Conservation (phyloP, 805 yeast species). For the Ogataea paradorogensis region DNA sequence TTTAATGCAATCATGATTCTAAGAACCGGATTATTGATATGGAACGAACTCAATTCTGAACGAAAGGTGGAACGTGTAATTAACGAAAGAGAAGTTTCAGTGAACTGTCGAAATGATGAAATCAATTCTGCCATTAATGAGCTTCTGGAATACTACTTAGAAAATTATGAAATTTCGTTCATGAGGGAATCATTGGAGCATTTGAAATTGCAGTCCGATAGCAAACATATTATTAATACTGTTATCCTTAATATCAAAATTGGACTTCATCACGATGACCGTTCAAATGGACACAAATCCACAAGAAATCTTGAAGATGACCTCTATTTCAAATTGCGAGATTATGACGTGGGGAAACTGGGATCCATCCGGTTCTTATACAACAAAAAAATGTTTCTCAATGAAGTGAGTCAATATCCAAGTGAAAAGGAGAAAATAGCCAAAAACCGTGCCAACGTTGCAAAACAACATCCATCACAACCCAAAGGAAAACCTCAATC, state of each 20-base stretch:
- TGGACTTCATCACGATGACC: slow-evolving; percentile 20
- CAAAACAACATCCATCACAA: not conserved
- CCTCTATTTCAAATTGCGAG: slow-evolving; percentile 29
- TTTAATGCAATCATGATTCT: slow-evolving; percentile 68
- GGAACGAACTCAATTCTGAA: slow-evolving; percentile 22
- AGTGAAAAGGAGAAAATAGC: slow-evolving; percentile 7
- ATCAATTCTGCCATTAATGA: slow-evolving; percentile 21
- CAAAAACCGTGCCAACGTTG: not conserved
- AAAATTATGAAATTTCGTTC: slow-evolving; percentile 27
- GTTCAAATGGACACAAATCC: slow-evolving; percentile 1
- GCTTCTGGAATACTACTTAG: slow-evolving; percentile 32
- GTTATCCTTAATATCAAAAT: slow-evolving; percentile 31
- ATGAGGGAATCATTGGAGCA: slow-evolving; percentile 22
- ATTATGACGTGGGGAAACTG: slow-evolving; percentile 30
- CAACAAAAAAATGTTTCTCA: slow-evolving; percentile 25
- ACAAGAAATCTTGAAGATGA: slow-evolving; percentile 18
- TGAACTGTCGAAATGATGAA: slow-evolving; percentile 8
- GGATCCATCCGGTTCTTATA: slow-evolving; percentile 35
- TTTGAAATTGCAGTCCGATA: slow-evolving; percentile 16
- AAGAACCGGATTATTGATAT: slow-evolving; percentile 45
- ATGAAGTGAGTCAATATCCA: slow-evolving; percentile 24
- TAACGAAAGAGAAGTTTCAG: slow-evolving; percentile 14
- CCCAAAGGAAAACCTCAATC: not conserved
- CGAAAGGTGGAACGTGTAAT: slow-evolving; percentile 11
- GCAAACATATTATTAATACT: slow-evolving; percentile 27